Base-by-base conservation (phyloP, 257 asterid genomes). In the Solanum bulbocastanum region DNA sequence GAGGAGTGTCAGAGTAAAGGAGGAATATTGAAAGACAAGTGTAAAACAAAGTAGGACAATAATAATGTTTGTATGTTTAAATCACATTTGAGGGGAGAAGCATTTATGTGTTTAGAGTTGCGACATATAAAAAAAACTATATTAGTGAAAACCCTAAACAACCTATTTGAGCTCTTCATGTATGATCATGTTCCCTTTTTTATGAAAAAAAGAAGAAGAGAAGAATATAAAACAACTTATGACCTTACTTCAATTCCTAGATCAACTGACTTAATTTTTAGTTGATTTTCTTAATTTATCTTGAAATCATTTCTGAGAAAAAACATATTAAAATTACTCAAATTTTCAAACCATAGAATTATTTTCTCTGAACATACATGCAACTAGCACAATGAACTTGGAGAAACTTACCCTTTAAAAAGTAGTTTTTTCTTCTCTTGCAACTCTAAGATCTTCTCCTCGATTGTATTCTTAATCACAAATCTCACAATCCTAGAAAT, bases 361-460 rank as follows among this genome's bases (percentile, higher is more conserved):
- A 42, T 10, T 42, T 42, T 42, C 14, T 42, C 49, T 11, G 2
- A 49, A 49, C 58, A 49, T 8, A 15, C 22, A 49, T 49, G 22
- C 58, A 49, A 49, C 22, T 49, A 49, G 58, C 58, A 15, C 58
- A 49, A 49, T 49, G 58, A 15, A 49, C 58, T 49, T 49, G 58
- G 62, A 52, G 23, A 16, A 20, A 86, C 94, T 88, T 91, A 93
- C 98, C 98, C 99, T 92, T 97, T 98, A 87, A 97, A 95, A 83
- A 97, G 97, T n/a, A 95, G 88, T 93, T 95, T 96, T 90, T 97
- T 97, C 93, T 97, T 96, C 91, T 91, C 96, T 94, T 96, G 99
- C 93, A 96, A 87, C 95, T 92, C 93, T 89, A 97, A 89, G 86
- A 97, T 94, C 90, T 96, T 93, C 92, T 96, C 99, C 91, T 96